phyloP scores from a whole-genome alignment of 2,329 filamentous ascomycete genomes.

The Colletotrichum orbiculare region DNA sequence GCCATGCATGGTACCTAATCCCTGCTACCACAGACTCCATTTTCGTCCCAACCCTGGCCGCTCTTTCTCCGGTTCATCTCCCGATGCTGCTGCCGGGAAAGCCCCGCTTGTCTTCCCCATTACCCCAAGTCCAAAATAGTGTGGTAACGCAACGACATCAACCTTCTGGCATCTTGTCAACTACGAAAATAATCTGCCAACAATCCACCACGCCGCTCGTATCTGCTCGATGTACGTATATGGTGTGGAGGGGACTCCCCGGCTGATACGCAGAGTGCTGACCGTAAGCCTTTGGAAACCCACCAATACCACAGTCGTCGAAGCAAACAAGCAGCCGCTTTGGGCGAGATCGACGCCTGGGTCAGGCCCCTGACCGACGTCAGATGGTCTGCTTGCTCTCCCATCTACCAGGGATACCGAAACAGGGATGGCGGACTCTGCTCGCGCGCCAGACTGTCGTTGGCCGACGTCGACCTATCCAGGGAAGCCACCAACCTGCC shows the following conservation, averaged over 20 bases:
- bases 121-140: no score
- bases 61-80: no score
- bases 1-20: background rate
- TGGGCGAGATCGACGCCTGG: constrained; percentile 17
- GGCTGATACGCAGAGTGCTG: constrained; percentile 18
- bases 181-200: no score
- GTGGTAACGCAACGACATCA: no score
- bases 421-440: background rate
- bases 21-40: background rate
- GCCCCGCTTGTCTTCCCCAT: no score
- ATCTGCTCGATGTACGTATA: constrained; percentile 1
- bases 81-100: no score
- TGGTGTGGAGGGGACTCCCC: constrained; percentile 2
- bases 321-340: constrained; percentile 26
- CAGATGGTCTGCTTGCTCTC: background rate
- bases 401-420: constrained; percentile 4
- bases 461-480: background rate
- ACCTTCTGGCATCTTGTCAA: no score
- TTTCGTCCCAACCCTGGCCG: no score
- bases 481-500: constrained; percentile 8
- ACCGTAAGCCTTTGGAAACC: constrained; percentile 16
- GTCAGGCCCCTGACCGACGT: background rate
- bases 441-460: background rate
- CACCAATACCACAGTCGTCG: constrained; percentile 20
- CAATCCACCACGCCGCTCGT: constrained; percentile 9